A percentile compares a stretch with the other conserved stretches of the same genome.
Conservation (phyloP, 176 grass and related monocot genomes). For the Sorghum bicolor region DNA sequence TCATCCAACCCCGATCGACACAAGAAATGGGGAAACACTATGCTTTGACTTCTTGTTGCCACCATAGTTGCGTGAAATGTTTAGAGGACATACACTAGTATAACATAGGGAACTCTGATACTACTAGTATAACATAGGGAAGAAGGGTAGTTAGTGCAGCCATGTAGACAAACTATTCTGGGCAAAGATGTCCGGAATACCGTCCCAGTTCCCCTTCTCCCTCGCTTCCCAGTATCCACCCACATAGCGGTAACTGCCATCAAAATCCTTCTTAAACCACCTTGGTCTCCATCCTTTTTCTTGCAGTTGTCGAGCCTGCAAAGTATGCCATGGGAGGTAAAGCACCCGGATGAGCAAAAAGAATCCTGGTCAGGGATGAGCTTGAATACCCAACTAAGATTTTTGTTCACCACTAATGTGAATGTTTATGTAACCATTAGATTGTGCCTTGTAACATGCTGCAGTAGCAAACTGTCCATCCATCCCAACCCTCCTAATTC, state of each 20-base stretch:
- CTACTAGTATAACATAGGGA: constrained; percentile 17
- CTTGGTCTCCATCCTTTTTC: constrained; percentile 92
- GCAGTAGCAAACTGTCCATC: background rate
- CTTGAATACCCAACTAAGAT: background rate
- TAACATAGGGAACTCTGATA: background rate
- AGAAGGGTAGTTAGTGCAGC: constrained; percentile 19
- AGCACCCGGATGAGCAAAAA: background rate
- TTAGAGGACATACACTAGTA: background rate
- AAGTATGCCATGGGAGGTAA: constrained; percentile 3
- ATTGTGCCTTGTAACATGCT: background rate
- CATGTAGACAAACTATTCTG: constrained; percentile 35
- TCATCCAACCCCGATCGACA: background rate
- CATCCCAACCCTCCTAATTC: background rate
- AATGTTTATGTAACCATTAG: background rate
- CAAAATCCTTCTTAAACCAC: constrained; percentile 87
- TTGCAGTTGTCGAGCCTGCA: constrained; percentile 78
- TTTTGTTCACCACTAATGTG: background rate
- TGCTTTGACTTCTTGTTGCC: background rate
- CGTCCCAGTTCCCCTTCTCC: constrained; percentile 65
- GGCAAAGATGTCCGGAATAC: constrained; percentile 73
- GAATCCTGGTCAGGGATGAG: background rate
- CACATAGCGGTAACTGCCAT: constrained; percentile 65
- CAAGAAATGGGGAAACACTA: background rate
- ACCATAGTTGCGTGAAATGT: background rate
- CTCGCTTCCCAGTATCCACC: constrained; percentile 99